These are phyloP conservation scores for Pichia norvegensis DNA, from an alignment of 1,139 yeast genomes.

Conservation along the genomic window DNA sequence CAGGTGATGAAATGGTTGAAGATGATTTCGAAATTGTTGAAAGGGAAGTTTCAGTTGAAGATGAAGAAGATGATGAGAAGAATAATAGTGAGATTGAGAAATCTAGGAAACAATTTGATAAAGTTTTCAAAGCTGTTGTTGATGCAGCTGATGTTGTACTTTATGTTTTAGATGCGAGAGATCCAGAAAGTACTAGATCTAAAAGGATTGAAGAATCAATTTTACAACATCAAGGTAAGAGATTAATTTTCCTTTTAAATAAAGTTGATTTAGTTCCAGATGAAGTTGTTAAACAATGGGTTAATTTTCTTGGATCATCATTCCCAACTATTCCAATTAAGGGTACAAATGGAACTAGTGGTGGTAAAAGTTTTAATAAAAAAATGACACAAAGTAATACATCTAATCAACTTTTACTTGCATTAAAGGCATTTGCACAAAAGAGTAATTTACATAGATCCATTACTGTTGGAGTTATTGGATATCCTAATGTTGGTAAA, in stretches of 20 bases:
- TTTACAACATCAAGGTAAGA: slow-evolving; percentile 69
- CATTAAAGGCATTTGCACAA: slow-evolving; percentile 79
- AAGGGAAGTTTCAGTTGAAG: slow-evolving; percentile 34
- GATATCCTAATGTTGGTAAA: slow-evolving; percentile 94
- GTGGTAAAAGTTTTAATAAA: slow-evolving; percentile 65
- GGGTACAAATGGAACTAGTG: slow-evolving; percentile 42
- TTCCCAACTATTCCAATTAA: slow-evolving; percentile 91
- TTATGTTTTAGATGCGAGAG: slow-evolving; percentile 93
- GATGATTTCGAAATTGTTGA: slow-evolving; percentile 39
- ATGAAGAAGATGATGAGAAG: slow-evolving; percentile 29
- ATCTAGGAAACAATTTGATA: slow-evolving; percentile 89
- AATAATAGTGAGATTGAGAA: slow-evolving; percentile 53
- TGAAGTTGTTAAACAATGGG: slow-evolving; percentile 76
- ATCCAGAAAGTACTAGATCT: slow-evolving; percentile 93
- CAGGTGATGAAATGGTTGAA: slow-evolving; percentile 24
- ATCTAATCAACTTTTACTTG: slow-evolving; percentile 64
- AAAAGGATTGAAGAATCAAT: slow-evolving; percentile 87
- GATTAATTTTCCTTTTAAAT: slow-evolving; percentile 78
- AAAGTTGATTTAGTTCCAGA: slow-evolving; percentile 91
- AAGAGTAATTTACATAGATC: slow-evolving; percentile 83
- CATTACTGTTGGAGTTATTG: slow-evolving; percentile 92
- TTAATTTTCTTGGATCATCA: slow-evolving; percentile 63
- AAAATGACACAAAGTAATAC: slow-evolving; percentile 67
- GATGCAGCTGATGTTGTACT: slow-evolving; percentile 85
- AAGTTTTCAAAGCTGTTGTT: slow-evolving; percentile 73